phyloP scores from a whole-genome alignment of 208 protist genomes.

The Crithidia bombi region DNA sequence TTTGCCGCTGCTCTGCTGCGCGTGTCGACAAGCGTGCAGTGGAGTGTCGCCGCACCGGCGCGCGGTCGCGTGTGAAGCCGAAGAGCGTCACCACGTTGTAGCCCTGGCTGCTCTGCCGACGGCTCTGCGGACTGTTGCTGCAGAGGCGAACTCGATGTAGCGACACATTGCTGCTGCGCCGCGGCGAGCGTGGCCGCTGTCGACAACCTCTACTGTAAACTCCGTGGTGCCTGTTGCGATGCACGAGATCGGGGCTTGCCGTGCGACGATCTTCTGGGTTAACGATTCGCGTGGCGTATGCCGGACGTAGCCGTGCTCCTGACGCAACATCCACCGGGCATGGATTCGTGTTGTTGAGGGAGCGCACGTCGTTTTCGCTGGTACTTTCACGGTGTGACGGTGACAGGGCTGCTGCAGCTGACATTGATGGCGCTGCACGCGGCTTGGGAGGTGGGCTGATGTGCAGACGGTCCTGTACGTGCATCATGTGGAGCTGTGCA shows the following conservation, averaged over 20 bases:
- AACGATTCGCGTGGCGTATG: background rate
- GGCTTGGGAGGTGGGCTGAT: background rate
- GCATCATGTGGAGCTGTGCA: slow-evolving; percentile 59
- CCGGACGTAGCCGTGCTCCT: background rate
- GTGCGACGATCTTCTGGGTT: too few relatives aligned
- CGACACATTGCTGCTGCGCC: slow-evolving; percentile 9
- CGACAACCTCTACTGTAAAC: too few relatives aligned
- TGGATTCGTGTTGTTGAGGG: background rate
- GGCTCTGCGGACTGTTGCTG: slow-evolving; percentile 6
- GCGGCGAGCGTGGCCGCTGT: too few relatives aligned
- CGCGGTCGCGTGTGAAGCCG: slow-evolving; percentile 10
- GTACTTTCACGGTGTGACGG: background rate
- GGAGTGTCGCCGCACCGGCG: background rate
- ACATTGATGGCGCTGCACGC: background rate
- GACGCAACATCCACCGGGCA: background rate
- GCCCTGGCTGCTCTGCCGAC: background rate
- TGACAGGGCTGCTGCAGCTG: background rate
- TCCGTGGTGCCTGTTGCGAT: too few relatives aligned
- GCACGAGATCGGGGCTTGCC: too few relatives aligned
- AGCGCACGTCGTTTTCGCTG: background rate
- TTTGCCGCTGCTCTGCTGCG: background rate
- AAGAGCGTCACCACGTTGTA: slow-evolving; percentile 5
- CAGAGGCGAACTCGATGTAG: background rate
- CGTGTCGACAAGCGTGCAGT: background rate
- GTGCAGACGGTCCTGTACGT: slow-evolving; percentile 33